Evolutionary conservation across 305 asterid genomes (phyloP).

Genomic region (Fraxinus angustifolia): DNA sequence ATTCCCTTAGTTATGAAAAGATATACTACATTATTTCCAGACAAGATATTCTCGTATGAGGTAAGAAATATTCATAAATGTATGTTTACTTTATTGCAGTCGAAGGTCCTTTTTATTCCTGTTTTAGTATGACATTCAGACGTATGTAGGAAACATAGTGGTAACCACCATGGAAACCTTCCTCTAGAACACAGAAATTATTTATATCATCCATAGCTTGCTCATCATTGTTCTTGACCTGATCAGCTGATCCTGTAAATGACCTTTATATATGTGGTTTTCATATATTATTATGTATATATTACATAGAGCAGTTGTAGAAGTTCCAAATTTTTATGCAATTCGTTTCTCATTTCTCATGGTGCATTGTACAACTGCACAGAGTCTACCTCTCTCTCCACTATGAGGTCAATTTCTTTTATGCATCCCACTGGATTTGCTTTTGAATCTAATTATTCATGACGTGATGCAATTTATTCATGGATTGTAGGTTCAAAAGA

Average conservation of each 20-base stretch:
- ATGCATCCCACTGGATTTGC: slow-evolving; percentile 13
- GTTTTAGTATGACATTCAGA: background rate
- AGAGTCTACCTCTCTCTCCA: background rate
- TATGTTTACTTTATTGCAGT: background rate
- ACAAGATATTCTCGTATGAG: slow-evolving; percentile 70
- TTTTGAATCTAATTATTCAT: slow-evolving; percentile 19
- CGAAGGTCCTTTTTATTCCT: background rate
- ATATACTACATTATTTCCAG: slow-evolving; percentile 78
- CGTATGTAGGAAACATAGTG: background rate
- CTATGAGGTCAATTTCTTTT: slow-evolving; percentile 1
- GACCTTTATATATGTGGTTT: background rate
- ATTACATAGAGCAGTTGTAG: background rate
- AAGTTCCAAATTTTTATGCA: background rate
- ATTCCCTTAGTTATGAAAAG: slow-evolving; percentile 80
- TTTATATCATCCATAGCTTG: background rate
- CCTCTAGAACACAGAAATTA: background rate
- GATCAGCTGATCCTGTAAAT: background rate
- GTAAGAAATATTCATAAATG: slow-evolving; percentile 31
- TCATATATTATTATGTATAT: slow-evolving; percentile 3
- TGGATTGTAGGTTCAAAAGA: slow-evolving; percentile 58
- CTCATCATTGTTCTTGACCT: background rate
- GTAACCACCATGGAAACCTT: background rate
- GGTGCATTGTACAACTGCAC: background rate
- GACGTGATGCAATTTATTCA: slow-evolving; percentile 19
- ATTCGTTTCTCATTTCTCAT: background rate